phyloP scores from a whole-genome alignment of 257 asterid genomes.

The Primulina huaijiensis region DNA sequence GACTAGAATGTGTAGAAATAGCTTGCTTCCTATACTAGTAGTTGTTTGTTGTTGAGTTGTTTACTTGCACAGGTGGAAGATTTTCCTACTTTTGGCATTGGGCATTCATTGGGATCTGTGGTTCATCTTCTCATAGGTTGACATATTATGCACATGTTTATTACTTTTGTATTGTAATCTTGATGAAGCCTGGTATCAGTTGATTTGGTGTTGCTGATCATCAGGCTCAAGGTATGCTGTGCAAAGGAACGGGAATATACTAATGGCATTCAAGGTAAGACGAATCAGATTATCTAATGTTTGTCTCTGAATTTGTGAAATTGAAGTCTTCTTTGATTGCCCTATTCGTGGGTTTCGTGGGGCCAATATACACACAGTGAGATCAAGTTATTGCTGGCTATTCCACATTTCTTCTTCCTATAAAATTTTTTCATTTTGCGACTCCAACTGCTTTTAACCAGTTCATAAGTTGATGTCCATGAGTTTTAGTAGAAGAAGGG shows the following conservation, averaged over 20 bases:
- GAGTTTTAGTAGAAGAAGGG: background rate
- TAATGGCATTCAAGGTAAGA: conserved; percentile 86
- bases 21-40: conserved; percentile 11
- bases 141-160: conserved; percentile 3
- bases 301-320: conserved; percentile 9
- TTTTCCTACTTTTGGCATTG: conserved; percentile 85
- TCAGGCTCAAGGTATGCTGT: conserved; percentile 96
- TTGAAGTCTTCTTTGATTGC: background rate
- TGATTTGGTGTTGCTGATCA: conserved; percentile 31
- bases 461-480: background rate
- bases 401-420: background rate
- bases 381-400: background rate
- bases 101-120: conserved; percentile 90
- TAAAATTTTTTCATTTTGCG: background rate
- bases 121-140: conserved; percentile 91
- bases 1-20: conserved; percentile 16
- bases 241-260: conserved; percentile 75
- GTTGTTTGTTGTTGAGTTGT: conserved; percentile 25
- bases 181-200: conserved; percentile 12
- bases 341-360: conserved; percentile 8
- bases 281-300: background rate
- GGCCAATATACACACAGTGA: conserved; percentile 11
- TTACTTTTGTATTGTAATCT: conserved; percentile 7
- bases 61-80: conserved; percentile 53
- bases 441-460: background rate